Conservation (phyloP, 169 alveolate species). For the Cystoisospora suis region DNA sequence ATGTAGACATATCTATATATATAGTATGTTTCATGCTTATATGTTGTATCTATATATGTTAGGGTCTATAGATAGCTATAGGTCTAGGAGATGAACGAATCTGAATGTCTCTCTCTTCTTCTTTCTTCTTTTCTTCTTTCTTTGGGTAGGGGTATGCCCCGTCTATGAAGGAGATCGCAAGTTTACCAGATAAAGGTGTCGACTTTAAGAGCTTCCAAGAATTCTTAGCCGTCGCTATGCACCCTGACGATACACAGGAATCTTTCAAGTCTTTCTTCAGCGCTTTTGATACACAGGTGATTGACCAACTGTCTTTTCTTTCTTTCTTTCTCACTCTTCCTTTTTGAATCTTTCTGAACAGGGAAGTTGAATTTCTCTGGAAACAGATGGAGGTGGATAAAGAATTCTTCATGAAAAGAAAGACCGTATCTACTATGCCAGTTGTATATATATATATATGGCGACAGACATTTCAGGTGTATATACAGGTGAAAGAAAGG, state of each 20-base stretch:
- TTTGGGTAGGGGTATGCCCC: conserved; percentile 37
- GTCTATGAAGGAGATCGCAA: background rate
- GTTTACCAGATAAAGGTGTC: conserved; percentile 12
- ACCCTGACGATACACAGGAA: conserved; percentile 29
- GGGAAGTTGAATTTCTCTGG: too few relatives aligned
- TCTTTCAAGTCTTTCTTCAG: background rate
- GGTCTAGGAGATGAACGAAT: too few relatives aligned
- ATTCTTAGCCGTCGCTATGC: conserved; percentile 25
- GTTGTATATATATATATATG: background rate
- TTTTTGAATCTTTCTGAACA: background rate
- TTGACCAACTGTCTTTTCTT: background rate
- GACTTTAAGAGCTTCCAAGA: conserved; percentile 41
- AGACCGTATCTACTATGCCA: background rate
- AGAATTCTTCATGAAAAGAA: too few relatives aligned
- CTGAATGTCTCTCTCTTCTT: too few relatives aligned
- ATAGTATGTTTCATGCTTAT: too few relatives aligned
- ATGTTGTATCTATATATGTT: background rate
- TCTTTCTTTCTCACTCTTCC: background rate
- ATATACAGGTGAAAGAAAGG: background rate
- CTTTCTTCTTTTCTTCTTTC: too few relatives aligned
- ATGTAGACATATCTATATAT: background rate
- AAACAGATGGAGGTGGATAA: too few relatives aligned
- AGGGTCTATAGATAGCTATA: background rate
- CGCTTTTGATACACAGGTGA: conserved; percentile 40
- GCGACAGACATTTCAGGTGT: too few relatives aligned